These are phyloP conservation scores for Lipomyces starkeyi DNA, from an alignment of 805 yeast species.

Conservation along the genomic window DNA sequence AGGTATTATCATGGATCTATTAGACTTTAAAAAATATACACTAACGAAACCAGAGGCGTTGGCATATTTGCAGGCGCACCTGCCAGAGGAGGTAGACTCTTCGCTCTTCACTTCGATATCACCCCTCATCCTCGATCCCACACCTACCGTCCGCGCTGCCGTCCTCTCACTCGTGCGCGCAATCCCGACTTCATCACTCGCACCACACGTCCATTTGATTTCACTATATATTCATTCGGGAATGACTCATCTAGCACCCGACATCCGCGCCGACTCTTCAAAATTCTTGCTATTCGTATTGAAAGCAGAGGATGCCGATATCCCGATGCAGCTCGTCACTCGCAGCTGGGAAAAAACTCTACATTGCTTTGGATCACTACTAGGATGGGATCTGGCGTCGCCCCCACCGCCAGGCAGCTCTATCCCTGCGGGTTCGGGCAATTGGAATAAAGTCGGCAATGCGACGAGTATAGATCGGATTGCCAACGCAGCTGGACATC, in stretches of 20 bases:
- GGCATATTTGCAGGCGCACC: constrained; percentile 49
- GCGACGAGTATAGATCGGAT: constrained; percentile 45
- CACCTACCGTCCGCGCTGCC: constrained; percentile 66
- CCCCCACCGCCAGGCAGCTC: background rate
- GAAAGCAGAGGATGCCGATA: constrained; percentile 43
- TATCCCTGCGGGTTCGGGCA: background rate
- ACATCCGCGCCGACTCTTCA: constrained; percentile 76
- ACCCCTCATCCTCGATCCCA: constrained; percentile 71
- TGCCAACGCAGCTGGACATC: constrained; percentile 42
- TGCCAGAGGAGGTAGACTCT: constrained; percentile 44
- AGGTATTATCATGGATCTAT: constrained; percentile 45
- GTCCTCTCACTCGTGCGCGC: constrained; percentile 52
- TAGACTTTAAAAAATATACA: background rate
- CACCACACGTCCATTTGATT: constrained; percentile 47
- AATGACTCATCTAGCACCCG: constrained; percentile 87
- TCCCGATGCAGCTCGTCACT: constrained; percentile 59
- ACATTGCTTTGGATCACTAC: constrained; percentile 66
- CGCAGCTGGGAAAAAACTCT: constrained; percentile 73
- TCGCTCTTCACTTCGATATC: constrained; percentile 62
- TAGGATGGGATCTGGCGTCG: constrained; percentile 65
- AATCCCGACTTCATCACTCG: constrained; percentile 35
- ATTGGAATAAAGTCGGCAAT: constrained; percentile 20
- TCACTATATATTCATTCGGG: constrained; percentile 84
- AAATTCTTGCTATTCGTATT: constrained; percentile 66
- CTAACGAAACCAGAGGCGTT: constrained; percentile 53